Conservation (phyloP, 2,329 filamentous ascomycete genomes). For the Verticillium isaacii region DNA sequence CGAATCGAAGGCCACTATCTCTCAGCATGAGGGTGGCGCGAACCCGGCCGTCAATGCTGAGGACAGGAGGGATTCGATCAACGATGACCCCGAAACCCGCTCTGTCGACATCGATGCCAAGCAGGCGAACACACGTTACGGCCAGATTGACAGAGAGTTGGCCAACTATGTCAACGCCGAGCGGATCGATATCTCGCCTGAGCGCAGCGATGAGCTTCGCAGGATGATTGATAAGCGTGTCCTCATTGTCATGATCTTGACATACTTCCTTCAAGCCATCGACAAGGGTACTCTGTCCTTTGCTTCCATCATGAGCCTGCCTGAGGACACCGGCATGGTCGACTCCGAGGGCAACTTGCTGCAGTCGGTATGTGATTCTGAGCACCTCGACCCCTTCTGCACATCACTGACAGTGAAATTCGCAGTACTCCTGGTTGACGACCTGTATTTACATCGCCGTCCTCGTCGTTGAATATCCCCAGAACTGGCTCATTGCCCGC, state of each 20-base stretch:
- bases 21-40: constrained; percentile 10
- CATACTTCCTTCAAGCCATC: constrained; percentile 68
- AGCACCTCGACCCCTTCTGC: not conserved
- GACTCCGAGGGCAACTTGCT: constrained; percentile 25
- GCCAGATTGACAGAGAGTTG: constrained; percentile 60
- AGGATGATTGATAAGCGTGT: constrained; percentile 63
- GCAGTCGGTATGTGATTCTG: constrained; percentile 12
- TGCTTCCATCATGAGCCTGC: constrained; percentile 60
- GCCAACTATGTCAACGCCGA: constrained; percentile 60
- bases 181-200: constrained; percentile 51
- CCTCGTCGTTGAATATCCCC: constrained; percentile 67
- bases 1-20: constrained; percentile 18
- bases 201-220: constrained; percentile 57
- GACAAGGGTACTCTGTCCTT: constrained; percentile 64
- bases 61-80: constrained; percentile 19
- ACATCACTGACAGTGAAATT: not conserved
- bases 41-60: constrained; percentile 16
- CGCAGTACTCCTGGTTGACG: constrained; percentile 64
- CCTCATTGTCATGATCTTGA: constrained; percentile 65
- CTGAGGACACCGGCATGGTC: constrained; percentile 40
- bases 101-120: constrained; percentile 10
- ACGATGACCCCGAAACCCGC: constrained; percentile 1
- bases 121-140: constrained; percentile 8
- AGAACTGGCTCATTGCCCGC: constrained; percentile 54
- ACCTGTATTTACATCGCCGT: constrained; percentile 72